phyloP scores from a whole-genome alignment of 306 rosid species.

The Echinosophora koreensis region DNA sequence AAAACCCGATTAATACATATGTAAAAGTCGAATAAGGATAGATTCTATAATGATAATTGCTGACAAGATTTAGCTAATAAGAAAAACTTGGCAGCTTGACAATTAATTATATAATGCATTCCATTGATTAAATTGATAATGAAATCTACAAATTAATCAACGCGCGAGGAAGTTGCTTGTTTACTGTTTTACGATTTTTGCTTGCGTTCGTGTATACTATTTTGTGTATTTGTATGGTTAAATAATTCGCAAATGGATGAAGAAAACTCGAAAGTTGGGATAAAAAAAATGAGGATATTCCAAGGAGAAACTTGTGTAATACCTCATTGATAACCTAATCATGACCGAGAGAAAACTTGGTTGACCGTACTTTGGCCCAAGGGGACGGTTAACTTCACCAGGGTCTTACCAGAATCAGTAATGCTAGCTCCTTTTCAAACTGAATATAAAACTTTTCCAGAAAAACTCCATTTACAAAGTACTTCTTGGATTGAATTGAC shows the following conservation, averaged over 20 bases:
- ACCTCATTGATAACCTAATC: constrained; percentile 59
- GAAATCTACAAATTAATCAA: not conserved
- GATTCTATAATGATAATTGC: not conserved
- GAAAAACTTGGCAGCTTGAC: not conserved
- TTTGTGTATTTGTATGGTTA: constrained; percentile 26
- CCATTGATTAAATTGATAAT: not conserved
- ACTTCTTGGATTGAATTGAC: not conserved
- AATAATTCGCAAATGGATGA: constrained; percentile 32
- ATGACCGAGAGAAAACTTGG: constrained; percentile 51
- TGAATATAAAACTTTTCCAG: not conserved
- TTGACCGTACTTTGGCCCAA: not conserved
- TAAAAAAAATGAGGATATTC: too few relatives aligned
- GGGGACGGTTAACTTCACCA: constrained; percentile 7
- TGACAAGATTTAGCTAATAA: too few relatives aligned
- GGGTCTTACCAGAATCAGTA: constrained; percentile 48
- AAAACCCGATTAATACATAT: not conserved
- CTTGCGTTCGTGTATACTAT: not conserved
- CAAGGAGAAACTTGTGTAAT: constrained; percentile 43
- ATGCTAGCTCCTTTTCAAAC: constrained; percentile 21
- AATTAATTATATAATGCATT: not conserved
- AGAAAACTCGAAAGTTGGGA: constrained; percentile 27
- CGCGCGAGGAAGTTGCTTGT: not conserved
- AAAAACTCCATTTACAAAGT: not conserved
- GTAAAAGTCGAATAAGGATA: not conserved
- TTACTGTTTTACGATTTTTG: too few relatives aligned